Evolutionary conservation across 805 yeast species (phyloP), one percentile per base, ranked within the genome.

Genomic region (Candida germanica): DNA sequence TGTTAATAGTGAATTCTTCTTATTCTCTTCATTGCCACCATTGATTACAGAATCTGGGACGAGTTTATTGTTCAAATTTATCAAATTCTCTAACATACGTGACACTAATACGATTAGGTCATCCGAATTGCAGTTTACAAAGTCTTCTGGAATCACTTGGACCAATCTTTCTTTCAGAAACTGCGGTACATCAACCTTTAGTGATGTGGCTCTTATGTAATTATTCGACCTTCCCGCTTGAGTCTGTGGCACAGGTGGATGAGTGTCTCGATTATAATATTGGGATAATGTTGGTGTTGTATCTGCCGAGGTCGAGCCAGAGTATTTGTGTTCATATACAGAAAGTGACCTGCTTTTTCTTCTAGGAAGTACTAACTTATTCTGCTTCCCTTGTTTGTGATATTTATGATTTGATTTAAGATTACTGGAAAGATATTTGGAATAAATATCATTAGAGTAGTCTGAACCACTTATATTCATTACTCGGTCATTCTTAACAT

Each of bases 1-100:
- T 1, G 98, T 91, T 35, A 93, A 69, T 29, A 66, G 26, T 9
- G 39, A 29, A 17, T 28, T 28, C 33, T 36, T 36, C 17, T 34
- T 40, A 21, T 49, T 46, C 9, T 28, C 43, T 47, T 50, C 43
- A 12, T 10, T 19, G 7, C 24, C 24, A 7, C 24, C 31, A 26
- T 52, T 45, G 3, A 61, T 50, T 3, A 66, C 53, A 4, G 61
- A 48, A 9, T 34, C 43, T 1, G 70, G 71, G 2, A 64, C 68
- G n/a, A 51, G 49, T 13, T 65, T 64, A 60, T 91, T 98, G 56
- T 91, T 91, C 22, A 86, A 70, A 16, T 66, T 59, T 10, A 89
- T 86, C 16, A 91, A 70, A 26, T 86, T 83, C 31, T 76, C 71
- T 18, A 93, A 64, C 93, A 89, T 87, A 36, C 96, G 66, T 1